These are phyloP conservation scores for Malus hybrid DNA, from an alignment of 331 rosid species.

Conservation along the genomic window DNA sequence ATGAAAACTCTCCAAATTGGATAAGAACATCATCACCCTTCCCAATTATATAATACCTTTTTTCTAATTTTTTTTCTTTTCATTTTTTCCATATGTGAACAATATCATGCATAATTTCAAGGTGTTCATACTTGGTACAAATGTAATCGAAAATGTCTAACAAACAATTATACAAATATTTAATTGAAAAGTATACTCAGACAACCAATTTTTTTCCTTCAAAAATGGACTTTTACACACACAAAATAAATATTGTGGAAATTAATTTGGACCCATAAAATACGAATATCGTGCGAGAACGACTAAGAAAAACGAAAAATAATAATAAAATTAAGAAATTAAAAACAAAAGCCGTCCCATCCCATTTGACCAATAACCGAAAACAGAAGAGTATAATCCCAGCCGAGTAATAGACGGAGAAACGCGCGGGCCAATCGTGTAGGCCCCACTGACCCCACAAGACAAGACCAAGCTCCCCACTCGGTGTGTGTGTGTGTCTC, in stretches of 20 bases:
- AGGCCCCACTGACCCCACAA: constrained; percentile 12
- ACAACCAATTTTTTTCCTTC: too few relatives aligned
- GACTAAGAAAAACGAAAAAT: background rate
- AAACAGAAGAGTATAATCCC: background rate
- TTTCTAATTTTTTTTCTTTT: background rate
- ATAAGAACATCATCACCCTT: too few relatives aligned
- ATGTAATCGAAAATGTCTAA: too few relatives aligned
- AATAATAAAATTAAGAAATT: too few relatives aligned
- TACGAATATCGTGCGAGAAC: background rate
- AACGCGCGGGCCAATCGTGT: constrained; percentile 33
- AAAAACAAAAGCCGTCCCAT: background rate
- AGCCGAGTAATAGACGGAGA: constrained; percentile 12
- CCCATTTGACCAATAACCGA: background rate
- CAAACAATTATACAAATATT: too few relatives aligned
- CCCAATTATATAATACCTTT: background rate
- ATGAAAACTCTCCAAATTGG: too few relatives aligned
- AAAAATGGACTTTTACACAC: background rate
- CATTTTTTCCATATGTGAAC: background rate
- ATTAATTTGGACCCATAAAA: background rate
- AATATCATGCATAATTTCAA: background rate
- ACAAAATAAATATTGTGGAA: background rate
- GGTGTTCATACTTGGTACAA: background rate
- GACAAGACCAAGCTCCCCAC: background rate
- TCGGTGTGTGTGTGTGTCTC: too few relatives aligned
- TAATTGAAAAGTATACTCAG: too few relatives aligned